A percentile compares a stretch with the other conserved stretches of the same genome.
These are phyloP conservation scores for Penicillium expansum DNA, from an alignment of 2,329 filamentous ascomycete genomes.

Conservation along the genomic window DNA sequence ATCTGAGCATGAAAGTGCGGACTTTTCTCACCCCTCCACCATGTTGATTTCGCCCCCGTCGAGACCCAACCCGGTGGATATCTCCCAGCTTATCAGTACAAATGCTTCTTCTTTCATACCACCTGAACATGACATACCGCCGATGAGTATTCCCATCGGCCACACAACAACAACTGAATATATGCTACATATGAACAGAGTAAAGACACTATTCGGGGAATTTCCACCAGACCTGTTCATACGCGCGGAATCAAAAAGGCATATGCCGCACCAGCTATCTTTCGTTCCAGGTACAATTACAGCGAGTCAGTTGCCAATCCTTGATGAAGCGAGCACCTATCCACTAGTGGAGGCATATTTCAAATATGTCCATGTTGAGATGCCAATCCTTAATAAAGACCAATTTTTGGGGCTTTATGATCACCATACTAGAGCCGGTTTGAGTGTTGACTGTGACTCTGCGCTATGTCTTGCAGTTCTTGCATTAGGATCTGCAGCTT, in stretches of 20 bases:
- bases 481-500: constrained; percentile 3
- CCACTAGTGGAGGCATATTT: constrained; percentile 6
- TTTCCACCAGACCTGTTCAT: constrained; percentile 11
- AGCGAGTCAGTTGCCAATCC: neutral
- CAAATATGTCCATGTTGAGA: constrained; percentile 3
- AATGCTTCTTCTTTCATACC: constrained; percentile 3
- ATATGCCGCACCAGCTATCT: constrained; percentile 4
- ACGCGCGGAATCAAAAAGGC: constrained; percentile 5
- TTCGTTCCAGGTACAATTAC: constrained; percentile 1
- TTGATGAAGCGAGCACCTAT: neutral
- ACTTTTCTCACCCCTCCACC: neutral
- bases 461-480: constrained; percentile 6
- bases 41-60: constrained; percentile 5
- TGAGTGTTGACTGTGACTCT: constrained; percentile 5
- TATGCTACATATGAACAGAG: constrained; percentile 8
- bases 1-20: neutral
- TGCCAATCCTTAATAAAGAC: constrained; percentile 3
- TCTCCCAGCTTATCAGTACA: constrained; percentile 4
- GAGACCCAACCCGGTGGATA: neutral
- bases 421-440: neutral
- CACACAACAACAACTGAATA: constrained; percentile 9
- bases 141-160: constrained; percentile 6
- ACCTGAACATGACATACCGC: constrained; percentile 6
- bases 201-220: constrained; percentile 4
- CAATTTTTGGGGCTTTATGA: constrained; percentile 1